Conservation (phyloP, 768 basidiomycete species). For the Rubroboletus pulcherrimus region DNA sequence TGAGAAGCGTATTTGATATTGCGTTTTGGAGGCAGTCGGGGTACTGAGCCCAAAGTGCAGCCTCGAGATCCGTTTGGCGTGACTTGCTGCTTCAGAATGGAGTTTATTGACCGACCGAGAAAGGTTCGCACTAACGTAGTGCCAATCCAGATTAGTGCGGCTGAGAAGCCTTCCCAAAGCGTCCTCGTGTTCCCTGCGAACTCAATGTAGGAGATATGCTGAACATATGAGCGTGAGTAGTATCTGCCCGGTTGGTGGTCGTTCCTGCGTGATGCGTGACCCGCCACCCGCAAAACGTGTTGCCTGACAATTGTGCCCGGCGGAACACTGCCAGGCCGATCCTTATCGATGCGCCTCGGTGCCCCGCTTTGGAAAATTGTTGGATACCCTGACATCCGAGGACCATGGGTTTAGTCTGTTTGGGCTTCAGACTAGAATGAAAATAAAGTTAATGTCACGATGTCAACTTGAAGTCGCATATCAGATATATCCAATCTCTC, state of each 20-base stretch:
- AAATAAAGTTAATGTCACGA: slow-evolving; percentile 19
- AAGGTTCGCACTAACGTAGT: slow-evolving; percentile 20
- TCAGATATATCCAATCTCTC: neutral
- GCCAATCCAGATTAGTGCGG: slow-evolving; percentile 25
- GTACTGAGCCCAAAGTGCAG: slow-evolving; percentile 19
- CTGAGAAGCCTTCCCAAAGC: slow-evolving; percentile 20
- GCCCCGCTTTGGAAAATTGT: slow-evolving; percentile 12
- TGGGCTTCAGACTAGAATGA: slow-evolving; percentile 4
- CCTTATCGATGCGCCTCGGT: slow-evolving; percentile 33
- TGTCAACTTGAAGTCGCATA: slow-evolving; percentile 14
- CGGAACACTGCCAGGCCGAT: slow-evolving; percentile 7
- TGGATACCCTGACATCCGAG: slow-evolving; percentile 16
- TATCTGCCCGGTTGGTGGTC: neutral
- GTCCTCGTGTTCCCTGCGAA: slow-evolving; percentile 4
- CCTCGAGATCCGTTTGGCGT: slow-evolving; percentile 19
- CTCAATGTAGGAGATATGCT: slow-evolving; percentile 8
- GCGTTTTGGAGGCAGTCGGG: slow-evolving; percentile 13
- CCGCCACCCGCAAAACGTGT: slow-evolving; percentile 11
- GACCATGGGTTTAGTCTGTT: slow-evolving; percentile 9
- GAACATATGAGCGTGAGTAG: slow-evolving; percentile 24
- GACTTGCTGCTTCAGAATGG: slow-evolving; percentile 10
- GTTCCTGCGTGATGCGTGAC: slow-evolving; percentile 17
- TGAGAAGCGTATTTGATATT: no score
- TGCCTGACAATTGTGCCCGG: slow-evolving; percentile 8
- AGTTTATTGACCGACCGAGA: slow-evolving; percentile 14